These are phyloP conservation scores for Linum lewisii DNA, from an alignment of 345 rosid genomes.

Conservation along the genomic window DNA sequence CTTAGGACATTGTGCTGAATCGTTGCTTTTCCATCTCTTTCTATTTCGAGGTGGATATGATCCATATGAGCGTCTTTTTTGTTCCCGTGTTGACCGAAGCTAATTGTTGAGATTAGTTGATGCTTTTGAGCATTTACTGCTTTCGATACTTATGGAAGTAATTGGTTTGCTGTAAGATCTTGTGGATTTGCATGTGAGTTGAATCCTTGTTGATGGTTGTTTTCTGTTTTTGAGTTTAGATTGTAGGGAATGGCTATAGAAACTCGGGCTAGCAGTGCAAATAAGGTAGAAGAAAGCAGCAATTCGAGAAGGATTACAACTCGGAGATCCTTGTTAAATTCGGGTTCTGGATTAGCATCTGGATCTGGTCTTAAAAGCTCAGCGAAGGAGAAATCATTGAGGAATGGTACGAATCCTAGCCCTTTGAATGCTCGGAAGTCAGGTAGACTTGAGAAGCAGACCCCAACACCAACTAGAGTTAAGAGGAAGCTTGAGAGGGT, in stretches of 20 bases:
- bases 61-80: background rate
- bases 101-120: background rate
- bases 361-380: conserved; percentile 45
- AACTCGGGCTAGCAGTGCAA: conserved; percentile 19
- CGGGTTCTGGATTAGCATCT: conserved; percentile 15
- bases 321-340: conserved; percentile 27
- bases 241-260: conserved; percentile 29
- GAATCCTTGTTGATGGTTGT: background rate
- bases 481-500: conserved; percentile 32
- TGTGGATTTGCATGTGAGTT: background rate
- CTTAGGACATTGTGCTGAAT: background rate
- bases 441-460: conserved; percentile 36
- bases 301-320: conserved; percentile 18
- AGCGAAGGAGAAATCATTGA: conserved; percentile 27
- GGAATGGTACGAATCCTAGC: conserved; percentile 23
- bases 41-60: background rate
- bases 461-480: conserved; percentile 27
- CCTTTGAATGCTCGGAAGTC: conserved; percentile 39
- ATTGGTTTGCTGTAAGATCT: background rate
- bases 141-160: background rate
- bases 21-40: too few species aligned
- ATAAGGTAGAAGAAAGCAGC: conserved; percentile 30
- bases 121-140: background rate
- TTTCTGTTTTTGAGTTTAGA: background rate
- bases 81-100: background rate